Evolutionary conservation across 1,139 yeast genomes (phyloP).

Genomic region (Kurtzmaniella natalensis): DNA sequence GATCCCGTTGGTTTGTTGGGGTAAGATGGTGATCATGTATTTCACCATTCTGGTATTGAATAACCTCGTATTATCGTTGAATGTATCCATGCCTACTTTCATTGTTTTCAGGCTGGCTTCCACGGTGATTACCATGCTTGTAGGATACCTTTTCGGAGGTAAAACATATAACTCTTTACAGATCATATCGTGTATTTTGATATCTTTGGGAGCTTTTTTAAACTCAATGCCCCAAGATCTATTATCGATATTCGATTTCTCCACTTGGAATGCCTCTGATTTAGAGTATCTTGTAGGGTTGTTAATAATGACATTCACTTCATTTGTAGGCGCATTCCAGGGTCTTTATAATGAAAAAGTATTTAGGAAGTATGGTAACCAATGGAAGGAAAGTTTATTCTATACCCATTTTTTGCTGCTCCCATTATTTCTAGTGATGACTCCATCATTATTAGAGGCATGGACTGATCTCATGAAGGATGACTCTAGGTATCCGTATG

Average conservation of each 20-base stretch:
- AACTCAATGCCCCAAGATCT: conserved; percentile 35
- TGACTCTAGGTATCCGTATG: background rate
- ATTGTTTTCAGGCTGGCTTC: conserved; percentile 66
- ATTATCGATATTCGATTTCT: too few species aligned
- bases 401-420: conserved; percentile 56
- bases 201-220: conserved; percentile 54
- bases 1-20: conserved; percentile 49
- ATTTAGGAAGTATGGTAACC: conserved; percentile 46
- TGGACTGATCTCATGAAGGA: conserved; percentile 11
- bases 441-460: conserved; percentile 15
- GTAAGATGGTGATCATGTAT: conserved; percentile 46
- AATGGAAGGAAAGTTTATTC: conserved; percentile 64
- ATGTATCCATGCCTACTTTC: conserved; percentile 63
- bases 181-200: conserved; percentile 44
- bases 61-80: conserved; percentile 54
- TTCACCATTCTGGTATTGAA: conserved; percentile 52
- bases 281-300: conserved; percentile 37
- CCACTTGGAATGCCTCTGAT: conserved; percentile 5
- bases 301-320: conserved; percentile 38
- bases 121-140: conserved; percentile 55
- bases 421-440: conserved; percentile 46
- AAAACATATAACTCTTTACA: conserved; percentile 46
- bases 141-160: conserved; percentile 46
- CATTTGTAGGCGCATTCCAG: conserved; percentile 48
- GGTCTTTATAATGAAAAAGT: conserved; percentile 55